phyloP scores from a whole-genome alignment of 2,329 filamentous ascomycete species.

The Sclerotinia glacialis region DNA sequence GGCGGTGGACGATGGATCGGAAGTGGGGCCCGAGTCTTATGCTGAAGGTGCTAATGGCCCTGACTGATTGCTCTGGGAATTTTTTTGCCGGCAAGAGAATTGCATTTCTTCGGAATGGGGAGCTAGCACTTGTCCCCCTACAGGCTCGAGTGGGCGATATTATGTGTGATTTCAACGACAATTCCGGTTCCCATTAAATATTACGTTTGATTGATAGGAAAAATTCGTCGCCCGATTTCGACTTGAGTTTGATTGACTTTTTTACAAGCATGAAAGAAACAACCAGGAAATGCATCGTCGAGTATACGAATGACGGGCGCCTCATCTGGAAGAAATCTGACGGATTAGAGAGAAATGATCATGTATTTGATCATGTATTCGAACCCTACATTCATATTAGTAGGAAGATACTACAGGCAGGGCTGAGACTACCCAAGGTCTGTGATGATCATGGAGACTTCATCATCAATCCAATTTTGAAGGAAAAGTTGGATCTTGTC shows the following conservation, averaged over 20 bases:
- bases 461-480: neutral
- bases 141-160: neutral
- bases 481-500: neutral
- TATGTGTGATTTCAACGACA: neutral
- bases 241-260: neutral
- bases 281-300: neutral
- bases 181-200: neutral
- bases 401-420: neutral
- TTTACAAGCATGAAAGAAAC: neutral
- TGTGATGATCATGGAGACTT: neutral
- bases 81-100: neutral
- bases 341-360: too few species aligned
- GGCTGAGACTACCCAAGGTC: neutral
- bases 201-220: neutral
- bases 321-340: neutral
- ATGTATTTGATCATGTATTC: too few species aligned
- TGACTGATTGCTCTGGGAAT: neutral
- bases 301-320: neutral
- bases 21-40: neutral
- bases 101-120: rapidly evolving
- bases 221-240: neutral
- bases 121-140: neutral
- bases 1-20: too few species aligned
- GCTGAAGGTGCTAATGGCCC: too few species aligned
- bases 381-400: neutral